A percentile compares a stretch with the other conserved stretches of the same genome.
phyloP scores from a whole-genome alignment of 257 asterid genomes.

The Lycium barbarum region DNA sequence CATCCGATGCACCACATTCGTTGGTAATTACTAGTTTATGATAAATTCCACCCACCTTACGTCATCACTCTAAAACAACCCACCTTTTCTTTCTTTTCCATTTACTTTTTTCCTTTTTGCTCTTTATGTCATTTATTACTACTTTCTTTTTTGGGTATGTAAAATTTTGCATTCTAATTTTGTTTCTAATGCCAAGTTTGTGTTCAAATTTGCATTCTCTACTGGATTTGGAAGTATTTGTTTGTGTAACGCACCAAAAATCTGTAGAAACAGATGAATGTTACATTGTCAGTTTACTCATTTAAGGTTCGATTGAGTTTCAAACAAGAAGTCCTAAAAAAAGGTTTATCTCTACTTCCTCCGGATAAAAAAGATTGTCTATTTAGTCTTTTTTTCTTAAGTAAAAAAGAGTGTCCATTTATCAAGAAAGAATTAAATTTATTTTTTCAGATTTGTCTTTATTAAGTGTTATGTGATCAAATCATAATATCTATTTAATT shows the following conservation, averaged over 20 bases:
- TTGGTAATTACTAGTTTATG: neutral
- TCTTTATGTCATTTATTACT: neutral
- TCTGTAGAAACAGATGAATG: neutral
- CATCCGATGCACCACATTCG: no score
- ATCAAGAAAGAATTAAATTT: no score
- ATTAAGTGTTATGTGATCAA: no score
- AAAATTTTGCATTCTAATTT: no score
- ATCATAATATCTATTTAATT: no score
- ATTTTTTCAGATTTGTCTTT: no score
- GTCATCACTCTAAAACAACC: neutral
- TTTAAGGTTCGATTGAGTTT: neutral
- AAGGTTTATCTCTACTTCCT: neutral
- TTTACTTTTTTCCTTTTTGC: neutral
- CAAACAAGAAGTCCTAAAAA: neutral
- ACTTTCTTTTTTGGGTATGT: neutral
- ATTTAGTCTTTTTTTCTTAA: no score
- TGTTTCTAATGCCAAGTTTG: neutral
- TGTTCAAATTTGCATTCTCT: slow-evolving; percentile 11
- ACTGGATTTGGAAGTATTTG: slow-evolving; percentile 9
- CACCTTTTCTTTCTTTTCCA: neutral
- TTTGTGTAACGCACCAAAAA: slow-evolving; percentile 36
- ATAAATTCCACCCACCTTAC: neutral
- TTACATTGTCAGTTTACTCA: neutral
- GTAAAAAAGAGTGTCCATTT: no score
- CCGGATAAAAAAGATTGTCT: no score